Evolutionary conservation across 176 grass and related monocot genomes (phyloP).

Genomic region (Cocos nucifera): DNA sequence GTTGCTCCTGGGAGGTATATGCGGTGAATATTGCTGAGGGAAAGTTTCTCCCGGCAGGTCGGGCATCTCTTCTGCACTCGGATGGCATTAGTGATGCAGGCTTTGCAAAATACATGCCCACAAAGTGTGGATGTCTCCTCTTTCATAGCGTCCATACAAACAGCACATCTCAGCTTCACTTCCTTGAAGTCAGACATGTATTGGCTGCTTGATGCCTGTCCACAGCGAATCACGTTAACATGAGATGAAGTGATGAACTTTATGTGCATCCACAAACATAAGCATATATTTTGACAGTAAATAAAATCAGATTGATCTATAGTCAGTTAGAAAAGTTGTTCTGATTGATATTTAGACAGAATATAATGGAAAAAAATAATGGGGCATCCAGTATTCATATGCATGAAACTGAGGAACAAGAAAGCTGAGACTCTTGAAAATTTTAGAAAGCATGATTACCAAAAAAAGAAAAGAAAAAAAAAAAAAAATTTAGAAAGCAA

Average conservation of each 20-base stretch:
- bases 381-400: too few relatives aligned
- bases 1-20: conserved; percentile 18
- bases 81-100: conserved; percentile 11
- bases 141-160: conserved; percentile 15
- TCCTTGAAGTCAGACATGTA: neutral
- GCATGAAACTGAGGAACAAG: too few relatives aligned
- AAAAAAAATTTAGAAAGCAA: too few relatives aligned
- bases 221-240: neutral
- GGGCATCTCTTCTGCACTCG: conserved; percentile 8
- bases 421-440: too few relatives aligned
- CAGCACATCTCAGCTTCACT: conserved; percentile 9
- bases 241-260: neutral
- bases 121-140: conserved; percentile 12
- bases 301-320: neutral
- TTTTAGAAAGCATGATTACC: too few relatives aligned
- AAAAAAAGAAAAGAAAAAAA: too few relatives aligned
- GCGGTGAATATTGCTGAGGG: neutral
- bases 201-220: conserved; percentile 8
- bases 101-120: conserved; percentile 11
- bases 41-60: conserved; percentile 4
- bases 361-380: neutral
- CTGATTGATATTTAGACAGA: neutral
- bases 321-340: neutral
- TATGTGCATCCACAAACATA: neutral
- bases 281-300: neutral